phyloP scores from a whole-genome alignment of 2,329 filamentous ascomycete species.

The Aspergillus brasiliensis region DNA sequence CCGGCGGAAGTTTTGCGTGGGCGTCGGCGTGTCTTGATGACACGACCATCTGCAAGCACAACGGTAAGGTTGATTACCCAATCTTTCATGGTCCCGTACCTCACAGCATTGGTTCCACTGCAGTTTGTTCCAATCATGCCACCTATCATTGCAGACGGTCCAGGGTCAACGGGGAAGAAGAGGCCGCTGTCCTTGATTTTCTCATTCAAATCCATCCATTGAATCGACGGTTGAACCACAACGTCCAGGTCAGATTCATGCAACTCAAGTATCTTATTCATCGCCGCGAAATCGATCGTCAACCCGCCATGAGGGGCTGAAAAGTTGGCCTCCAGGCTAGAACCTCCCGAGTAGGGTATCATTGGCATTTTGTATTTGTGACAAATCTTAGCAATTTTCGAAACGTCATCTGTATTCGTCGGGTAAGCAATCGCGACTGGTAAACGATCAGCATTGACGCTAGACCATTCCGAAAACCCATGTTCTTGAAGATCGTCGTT shows the following conservation, averaged over 20 bases:
- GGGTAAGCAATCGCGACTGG: conserved; percentile 69
- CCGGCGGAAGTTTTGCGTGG: conserved; percentile 71
- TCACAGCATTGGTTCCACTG: conserved; percentile 61
- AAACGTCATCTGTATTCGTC: conserved; percentile 65
- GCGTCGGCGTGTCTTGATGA: conserved; percentile 68
- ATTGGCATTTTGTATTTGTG: conserved; percentile 79
- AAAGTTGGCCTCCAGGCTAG: conserved; percentile 87
- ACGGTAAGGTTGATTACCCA: conserved; percentile 73
- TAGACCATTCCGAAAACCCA: conserved; percentile 71
- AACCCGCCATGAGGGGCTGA: conserved; percentile 83
- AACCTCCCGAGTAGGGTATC: conserved; percentile 83
- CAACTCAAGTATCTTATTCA: conserved; percentile 79
- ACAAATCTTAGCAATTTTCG: conserved; percentile 68
- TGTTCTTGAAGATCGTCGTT: conserved; percentile 65
- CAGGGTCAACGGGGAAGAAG: conserved; percentile 90
- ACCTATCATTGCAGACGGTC: conserved; percentile 62
- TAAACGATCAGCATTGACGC: conserved; percentile 64
- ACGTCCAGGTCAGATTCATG: conserved; percentile 90
- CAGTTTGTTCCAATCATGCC: conserved; percentile 70
- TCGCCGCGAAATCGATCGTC: conserved; percentile 84
- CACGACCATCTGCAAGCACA: conserved; percentile 67
- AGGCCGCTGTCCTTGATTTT: conserved; percentile 72
- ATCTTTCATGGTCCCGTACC: conserved; percentile 76
- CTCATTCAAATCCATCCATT: conserved; percentile 89
- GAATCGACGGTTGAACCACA: conserved; percentile 85